Percentiles rank a stretch among this genome's conserved stretches.
Evolutionary conservation across 2,329 filamentous ascomycete species (phyloP).

Genomic region (Colletotrichum cuscutae): DNA sequence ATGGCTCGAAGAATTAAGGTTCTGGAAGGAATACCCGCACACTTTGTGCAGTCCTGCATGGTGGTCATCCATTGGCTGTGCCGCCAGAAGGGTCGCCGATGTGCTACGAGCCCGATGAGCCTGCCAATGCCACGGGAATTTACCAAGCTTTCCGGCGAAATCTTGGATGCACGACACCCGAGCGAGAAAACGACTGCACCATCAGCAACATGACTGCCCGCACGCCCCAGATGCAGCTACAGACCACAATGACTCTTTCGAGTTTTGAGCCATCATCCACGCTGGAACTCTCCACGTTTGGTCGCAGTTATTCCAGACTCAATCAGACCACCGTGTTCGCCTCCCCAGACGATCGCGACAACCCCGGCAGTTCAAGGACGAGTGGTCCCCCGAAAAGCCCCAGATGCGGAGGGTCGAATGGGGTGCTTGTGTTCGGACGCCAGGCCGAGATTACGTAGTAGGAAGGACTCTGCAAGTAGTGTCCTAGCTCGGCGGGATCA

Average conservation of each 20-base stretch:
- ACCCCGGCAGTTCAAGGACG: conserved; percentile 12
- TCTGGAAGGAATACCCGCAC: conserved; percentile 12
- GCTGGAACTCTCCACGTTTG: conserved; percentile 16
- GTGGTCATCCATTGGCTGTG: not conserved
- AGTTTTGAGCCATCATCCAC: not conserved
- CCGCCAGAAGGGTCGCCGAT: not conserved
- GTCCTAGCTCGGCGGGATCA: conserved; percentile 22
- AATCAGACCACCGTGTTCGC: conserved; percentile 20
- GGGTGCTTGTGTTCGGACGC: conserved; percentile 29
- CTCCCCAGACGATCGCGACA: conserved; percentile 17
- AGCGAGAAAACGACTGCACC: conserved; percentile 3
- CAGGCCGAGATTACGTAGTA: conserved; percentile 21
- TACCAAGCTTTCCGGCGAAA: conserved; percentile 30
- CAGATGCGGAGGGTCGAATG: conserved; percentile 30
- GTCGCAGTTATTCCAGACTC: not conserved
- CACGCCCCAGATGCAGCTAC: not conserved
- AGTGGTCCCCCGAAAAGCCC: conserved; percentile 4
- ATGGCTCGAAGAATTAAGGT: conserved; percentile 20
- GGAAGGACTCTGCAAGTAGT: conserved; percentile 30
- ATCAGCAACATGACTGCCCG: not conserved
- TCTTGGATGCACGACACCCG: conserved; percentile 1
- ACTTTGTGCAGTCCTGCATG: conserved; percentile 1
- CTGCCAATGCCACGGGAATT: conserved; percentile 5
- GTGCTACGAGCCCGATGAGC: not conserved
- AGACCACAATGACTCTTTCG: not conserved